Evolutionary conservation across 345 rosid species (phyloP), one percentile per base, ranked within the genome.

Genomic region (Lepidium sativum): DNA sequence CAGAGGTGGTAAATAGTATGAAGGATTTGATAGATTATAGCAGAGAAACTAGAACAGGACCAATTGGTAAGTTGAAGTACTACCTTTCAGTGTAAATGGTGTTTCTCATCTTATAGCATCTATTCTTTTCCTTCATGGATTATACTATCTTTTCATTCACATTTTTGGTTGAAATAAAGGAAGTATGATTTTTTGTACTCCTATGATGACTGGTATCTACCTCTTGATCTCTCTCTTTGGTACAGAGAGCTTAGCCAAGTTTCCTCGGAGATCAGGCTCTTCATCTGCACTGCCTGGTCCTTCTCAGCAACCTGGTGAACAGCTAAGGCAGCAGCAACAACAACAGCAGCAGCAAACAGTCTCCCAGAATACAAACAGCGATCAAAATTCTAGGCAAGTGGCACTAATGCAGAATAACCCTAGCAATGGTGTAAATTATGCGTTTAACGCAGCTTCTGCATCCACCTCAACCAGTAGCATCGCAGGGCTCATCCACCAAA

Each of bases 1-100:
- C 99, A 21, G 99, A 95, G 82, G 99, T 95, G 63, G 98, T 95
- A 53, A 95, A 95, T 68, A 88, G 98, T 56, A 95, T 95, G 99
- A 95, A 95, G 59, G 99, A 95, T 77, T 84, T 95, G 84, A 91
- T 95, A 80, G 99, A 95, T 78, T 95, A 85, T 78, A 91, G 99
- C 77, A 79, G 88, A 75, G 91, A 91, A 80, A 88, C 88, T 41
- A 79, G 80, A 75, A 85, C 84, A 32, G 98, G 99, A 64, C 99
- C 99, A 10, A 91, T 95, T 78, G 99, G 99, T 95, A 88, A 80
- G 90, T 75, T 62, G 59, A 20, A 3, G 18, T 41, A 51, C 31
- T 17, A 15, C 25, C 38, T 54, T 54, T 9, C 9, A 37, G 11
- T 25, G 15, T 3, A 8, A 20, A 14, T 0, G 23, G 2, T 16